Evolutionary conservation across 768 basidiomycete species (phyloP), one percentile per base, ranked within the genome.

Genomic region (Collybia sordida): DNA sequence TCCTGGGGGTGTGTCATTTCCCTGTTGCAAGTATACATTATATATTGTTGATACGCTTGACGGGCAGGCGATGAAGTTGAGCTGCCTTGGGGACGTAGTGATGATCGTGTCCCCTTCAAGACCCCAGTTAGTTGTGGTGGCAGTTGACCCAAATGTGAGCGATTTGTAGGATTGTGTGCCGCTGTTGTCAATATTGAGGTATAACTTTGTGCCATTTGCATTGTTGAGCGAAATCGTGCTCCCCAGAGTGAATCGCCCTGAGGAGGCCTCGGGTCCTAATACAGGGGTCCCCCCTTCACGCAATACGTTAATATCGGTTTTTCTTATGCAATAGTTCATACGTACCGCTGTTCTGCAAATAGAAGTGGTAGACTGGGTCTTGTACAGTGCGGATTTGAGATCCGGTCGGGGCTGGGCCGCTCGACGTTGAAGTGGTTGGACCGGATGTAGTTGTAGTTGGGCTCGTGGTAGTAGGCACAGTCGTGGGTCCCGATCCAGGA

Each of bases 31-130:
- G 61, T 74, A 81, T 5, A 82, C 57, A 47, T 72, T 63, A 54
- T 74, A 83, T 48, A 74, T 64, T 8, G 64, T 65, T 3, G 73
- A 40, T 24, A 66, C 65, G 53, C 59, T 73, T 21, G 74, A 74
- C 14, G 73, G 57, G 57, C 80, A 82, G 6, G 77, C 79, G 21
- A 81, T 61, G 66, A 81, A 83, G 61, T 81, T 82, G 45, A 80
- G 70, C 61, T 79, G 73, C 28, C 78, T 65, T 18, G 78, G 80
- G 49, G 58, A 63, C 4, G 74, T 79, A 21, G 74, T 80, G 59
- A 83, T 78, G 58, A 82, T 81, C 12, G 81, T 80, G 54, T 83
- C 81, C 9, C 80, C 80, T 60, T 81, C 79, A 31, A 83, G 69
- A 28, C 71, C 77, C 80, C 81, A 82, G 56, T 79, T 69, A 6